Evolutionary conservation across 345 rosid genomes (phyloP).

Genomic region (Aquilaria sinensis): DNA sequence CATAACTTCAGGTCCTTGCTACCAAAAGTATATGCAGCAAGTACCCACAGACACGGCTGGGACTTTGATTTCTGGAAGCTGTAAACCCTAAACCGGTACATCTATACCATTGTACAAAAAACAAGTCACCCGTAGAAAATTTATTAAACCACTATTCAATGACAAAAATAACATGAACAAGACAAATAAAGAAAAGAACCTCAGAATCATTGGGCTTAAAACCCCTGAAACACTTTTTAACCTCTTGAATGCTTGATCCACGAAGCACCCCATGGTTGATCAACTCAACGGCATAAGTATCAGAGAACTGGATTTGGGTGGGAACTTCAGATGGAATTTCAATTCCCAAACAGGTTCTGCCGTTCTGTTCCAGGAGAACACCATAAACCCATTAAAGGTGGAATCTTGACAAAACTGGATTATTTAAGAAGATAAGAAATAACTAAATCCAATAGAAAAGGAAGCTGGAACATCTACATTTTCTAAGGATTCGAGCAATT

Average conservation of each 20-base stretch:
- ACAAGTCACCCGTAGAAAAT: constrained; percentile 2
- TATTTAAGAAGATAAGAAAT: not conserved
- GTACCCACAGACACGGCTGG: constrained; percentile 64
- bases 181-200: constrained; percentile 34
- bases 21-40: constrained; percentile 47
- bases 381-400: constrained; percentile 13
- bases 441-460: not conserved
- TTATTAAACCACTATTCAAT: not conserved
- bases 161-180: not conserved
- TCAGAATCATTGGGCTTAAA: constrained; percentile 26
- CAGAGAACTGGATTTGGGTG: constrained; percentile 43
- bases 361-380: constrained; percentile 34
- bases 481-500: constrained; percentile 37
- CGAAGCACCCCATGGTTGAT: constrained; percentile 29
- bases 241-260: constrained; percentile 28
- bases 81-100: constrained; percentile 56
- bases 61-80: constrained; percentile 44
- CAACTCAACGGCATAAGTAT: constrained; percentile 70
- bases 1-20: constrained; percentile 60
- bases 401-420: constrained; percentile 1
- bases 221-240: constrained; percentile 32
- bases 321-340: constrained; percentile 25
- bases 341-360: constrained; percentile 48
- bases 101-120: constrained; percentile 36
- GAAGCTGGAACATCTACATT: constrained; percentile 31